Conservation (phyloP, 1,139 yeast genomes). For the Lizanozyma gosingica region DNA sequence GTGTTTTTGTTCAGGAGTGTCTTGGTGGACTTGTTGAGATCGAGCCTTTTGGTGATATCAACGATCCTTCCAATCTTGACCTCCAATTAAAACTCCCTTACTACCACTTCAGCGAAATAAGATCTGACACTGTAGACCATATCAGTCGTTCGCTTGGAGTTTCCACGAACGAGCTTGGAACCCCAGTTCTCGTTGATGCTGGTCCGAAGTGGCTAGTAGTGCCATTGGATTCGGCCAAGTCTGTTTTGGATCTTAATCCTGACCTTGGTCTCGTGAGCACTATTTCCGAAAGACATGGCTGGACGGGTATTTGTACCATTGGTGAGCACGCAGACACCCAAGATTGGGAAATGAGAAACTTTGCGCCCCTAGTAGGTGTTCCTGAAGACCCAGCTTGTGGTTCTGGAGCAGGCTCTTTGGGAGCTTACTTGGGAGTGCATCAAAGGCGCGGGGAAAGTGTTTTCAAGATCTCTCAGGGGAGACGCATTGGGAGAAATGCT, state of each 20-base stretch:
- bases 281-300: constrained; percentile 11
- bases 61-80: not conserved
- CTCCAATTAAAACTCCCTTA: not conserved
- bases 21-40: constrained; percentile 32
- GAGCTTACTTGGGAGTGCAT: constrained; percentile 15
- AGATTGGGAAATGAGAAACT: constrained; percentile 26
- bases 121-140: not conserved
- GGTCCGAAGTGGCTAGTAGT: constrained; percentile 38
- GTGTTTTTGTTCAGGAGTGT: constrained; percentile 33
- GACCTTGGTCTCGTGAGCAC: constrained; percentile 14
- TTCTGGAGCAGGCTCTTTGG: constrained; percentile 35
- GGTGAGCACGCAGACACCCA: constrained; percentile 18
- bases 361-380: constrained; percentile 26
- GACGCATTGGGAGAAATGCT: constrained; percentile 25
- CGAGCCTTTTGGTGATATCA: constrained; percentile 10
- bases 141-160: not conserved
- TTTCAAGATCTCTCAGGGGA: constrained; percentile 25
- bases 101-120: constrained; percentile 12
- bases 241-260: constrained; percentile 21
- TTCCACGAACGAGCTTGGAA: constrained; percentile 4
- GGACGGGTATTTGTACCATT: constrained; percentile 28
- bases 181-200: constrained; percentile 18
- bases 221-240: constrained; percentile 17
- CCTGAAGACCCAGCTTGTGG: constrained; percentile 48
- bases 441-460: constrained; percentile 3